Percentiles rank a stretch among this genome's conserved stretches.
These are phyloP conservation scores for Pittosporum tobira DNA, from an alignment of 129 eudicot genomes.

Conservation along the genomic window DNA sequence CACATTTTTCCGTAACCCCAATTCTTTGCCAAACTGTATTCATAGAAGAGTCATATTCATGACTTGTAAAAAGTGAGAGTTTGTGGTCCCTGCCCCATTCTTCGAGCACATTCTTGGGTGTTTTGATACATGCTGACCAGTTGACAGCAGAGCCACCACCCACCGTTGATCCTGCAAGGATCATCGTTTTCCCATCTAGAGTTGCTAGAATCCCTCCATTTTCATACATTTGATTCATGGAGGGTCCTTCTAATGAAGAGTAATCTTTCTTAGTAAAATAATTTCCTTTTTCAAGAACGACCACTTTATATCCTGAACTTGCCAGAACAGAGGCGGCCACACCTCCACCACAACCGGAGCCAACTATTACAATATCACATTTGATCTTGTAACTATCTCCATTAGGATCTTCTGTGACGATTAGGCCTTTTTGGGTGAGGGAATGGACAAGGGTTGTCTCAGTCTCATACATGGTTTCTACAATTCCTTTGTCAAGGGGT, in stretches of 20 bases:
- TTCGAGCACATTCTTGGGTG: slow-evolving; percentile 42
- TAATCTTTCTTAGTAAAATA: slow-evolving; percentile 53
- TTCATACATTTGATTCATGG: slow-evolving; percentile 54
- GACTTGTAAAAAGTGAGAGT: slow-evolving; percentile 34
- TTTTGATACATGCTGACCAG: slow-evolving; percentile 73
- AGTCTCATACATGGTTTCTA: slow-evolving; percentile 55
- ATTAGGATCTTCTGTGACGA: slow-evolving; percentile 35
- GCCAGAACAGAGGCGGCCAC: slow-evolving; percentile 84
- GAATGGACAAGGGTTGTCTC: slow-evolving; percentile 34
- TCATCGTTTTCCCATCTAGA: slow-evolving; percentile 52
- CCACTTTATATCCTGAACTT: slow-evolving; percentile 63
- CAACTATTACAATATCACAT: slow-evolving; percentile 83
- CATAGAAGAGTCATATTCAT: slow-evolving; percentile 48
- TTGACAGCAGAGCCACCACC: slow-evolving; percentile 94
- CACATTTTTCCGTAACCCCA: slow-evolving; percentile 61
- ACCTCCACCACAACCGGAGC: slow-evolving; percentile 92
- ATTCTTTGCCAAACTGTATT: slow-evolving; percentile 49
- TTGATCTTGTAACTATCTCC: slow-evolving; percentile 33
- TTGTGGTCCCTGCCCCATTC: slow-evolving; percentile 66
- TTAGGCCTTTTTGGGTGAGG: slow-evolving; percentile 47
- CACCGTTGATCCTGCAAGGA: slow-evolving; percentile 76
- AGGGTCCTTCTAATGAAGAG: slow-evolving; percentile 74
- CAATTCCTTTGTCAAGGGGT: slow-evolving; percentile 63
- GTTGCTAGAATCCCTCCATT: slow-evolving; percentile 60
- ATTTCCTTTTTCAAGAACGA: slow-evolving; percentile 83